These are phyloP conservation scores for Pouteria glomerata DNA, from an alignment of 148 eudicot species.

Conservation along the genomic window DNA sequence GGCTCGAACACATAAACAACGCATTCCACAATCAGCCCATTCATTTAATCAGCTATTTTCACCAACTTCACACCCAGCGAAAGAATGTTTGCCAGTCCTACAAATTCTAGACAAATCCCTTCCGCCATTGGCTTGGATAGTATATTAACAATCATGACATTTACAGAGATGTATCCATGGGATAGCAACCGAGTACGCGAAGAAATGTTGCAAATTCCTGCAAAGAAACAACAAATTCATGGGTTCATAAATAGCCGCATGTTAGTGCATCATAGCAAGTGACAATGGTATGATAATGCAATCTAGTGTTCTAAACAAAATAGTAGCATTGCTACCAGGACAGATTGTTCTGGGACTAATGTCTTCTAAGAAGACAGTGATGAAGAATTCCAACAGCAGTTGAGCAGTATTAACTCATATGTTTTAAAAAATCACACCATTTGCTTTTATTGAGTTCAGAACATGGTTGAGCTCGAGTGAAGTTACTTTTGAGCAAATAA, in stretches of 20 bases:
- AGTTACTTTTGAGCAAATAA: no score
- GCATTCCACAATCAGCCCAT: no score
- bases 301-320: not conserved
- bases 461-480: not conserved
- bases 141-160: not conserved
- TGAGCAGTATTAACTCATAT: no score
- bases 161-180: slow-evolving; percentile 45
- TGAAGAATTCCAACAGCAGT: not conserved
- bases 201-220: slow-evolving; percentile 91
- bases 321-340: not conserved
- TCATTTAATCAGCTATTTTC: not conserved
- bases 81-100: not conserved
- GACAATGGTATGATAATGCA: no score
- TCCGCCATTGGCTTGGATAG: not conserved
- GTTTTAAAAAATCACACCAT: not conserved
- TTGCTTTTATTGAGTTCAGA: not conserved
- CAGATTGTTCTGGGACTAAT: not conserved
- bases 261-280: not conserved
- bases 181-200: slow-evolving; percentile 92
- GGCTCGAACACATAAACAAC: no score
- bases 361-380: not conserved
- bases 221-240: slow-evolving; percentile 7
- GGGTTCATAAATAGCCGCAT: not conserved
- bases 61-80: not conserved
- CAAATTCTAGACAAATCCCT: not conserved